A percentile compares a stretch with the other conserved stretches of the same genome.
phyloP scores from a whole-genome alignment of 345 rosid species.

The Kernera saxatilis region DNA sequence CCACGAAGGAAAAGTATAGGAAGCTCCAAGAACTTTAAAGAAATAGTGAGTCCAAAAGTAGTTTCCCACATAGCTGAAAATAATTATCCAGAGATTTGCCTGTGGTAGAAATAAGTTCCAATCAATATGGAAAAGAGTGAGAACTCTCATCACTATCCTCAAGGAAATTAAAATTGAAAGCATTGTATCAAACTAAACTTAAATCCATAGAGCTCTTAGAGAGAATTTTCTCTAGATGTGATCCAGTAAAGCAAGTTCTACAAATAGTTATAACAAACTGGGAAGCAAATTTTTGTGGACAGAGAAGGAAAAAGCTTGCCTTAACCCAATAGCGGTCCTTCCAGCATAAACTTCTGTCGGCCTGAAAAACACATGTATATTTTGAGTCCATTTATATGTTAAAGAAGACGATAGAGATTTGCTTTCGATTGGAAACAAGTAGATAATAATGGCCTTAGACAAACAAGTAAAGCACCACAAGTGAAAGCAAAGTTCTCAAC shows the following conservation, averaged over 20 bases:
- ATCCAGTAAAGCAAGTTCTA: neutral
- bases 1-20: slow-evolving; percentile 99
- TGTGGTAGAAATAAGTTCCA: slow-evolving; percentile 31
- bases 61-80: slow-evolving; percentile 93
- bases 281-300: neutral
- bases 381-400: neutral
- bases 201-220: neutral
- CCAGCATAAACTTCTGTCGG: slow-evolving; percentile 58
- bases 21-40: slow-evolving; percentile 94
- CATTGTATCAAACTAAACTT: neutral
- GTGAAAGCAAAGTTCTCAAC: neutral
- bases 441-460: neutral
- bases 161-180: neutral
- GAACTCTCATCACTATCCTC: neutral
- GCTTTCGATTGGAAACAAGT: neutral
- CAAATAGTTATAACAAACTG: neutral
- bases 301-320: slow-evolving; percentile 48
- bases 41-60: slow-evolving; percentile 99
- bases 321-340: slow-evolving; percentile 94
- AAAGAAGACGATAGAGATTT: neutral
- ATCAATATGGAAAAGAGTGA: slow-evolving; percentile 5
- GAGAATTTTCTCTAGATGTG: neutral
- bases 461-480: neutral
- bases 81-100: slow-evolving; percentile 88
- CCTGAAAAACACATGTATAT: slow-evolving; percentile 35